Evolutionary conservation across 305 asterid species (phyloP), one percentile per base, ranked within the genome.

Genomic region (Fraxinus albicans): DNA sequence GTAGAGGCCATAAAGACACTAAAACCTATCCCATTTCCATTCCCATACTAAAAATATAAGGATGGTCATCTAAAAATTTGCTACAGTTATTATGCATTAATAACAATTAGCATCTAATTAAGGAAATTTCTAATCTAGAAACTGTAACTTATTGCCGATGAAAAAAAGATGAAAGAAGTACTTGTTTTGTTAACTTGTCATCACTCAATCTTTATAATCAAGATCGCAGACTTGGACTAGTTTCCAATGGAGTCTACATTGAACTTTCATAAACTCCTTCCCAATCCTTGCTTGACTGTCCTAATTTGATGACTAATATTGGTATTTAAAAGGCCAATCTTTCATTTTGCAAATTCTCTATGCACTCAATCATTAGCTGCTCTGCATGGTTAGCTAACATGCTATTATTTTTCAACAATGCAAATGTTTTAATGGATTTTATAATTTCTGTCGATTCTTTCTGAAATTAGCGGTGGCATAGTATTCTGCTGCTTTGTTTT

Each of bases 171-270:
- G 27, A n/a, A 34, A 33, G 44, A 73, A 70, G 35, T 70, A 17
- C 77, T 33, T 8, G 47, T n/a, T 73, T 34, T 73, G 5, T 34
- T 35, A 33, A 72, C 76, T 29, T 72, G 23, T 72, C 76, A 31
- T 72, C 36, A 72, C 76, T 72, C 76, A 6, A 72, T 33, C 76
- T 33, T 67, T 72, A 34, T 72, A 72, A 72, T 72, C 29, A 70
- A 70, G 76, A 53, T 10, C 40, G 17, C 76, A 29, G 76, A 67
- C 2, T 36, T 27, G 74, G 15, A 67, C 73, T 29, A 33, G n/a
- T 33, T 70, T 25, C 13, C 36, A 29, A 70, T 70, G 73, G 36
- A 67, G 73, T 27, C 73, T 67, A 25, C 73, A 67, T 27, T 25
- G 73, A 67, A 67, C 73, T 10, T 58, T 67, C 73, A 25, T 25